These are phyloP conservation scores for Phoma sp. DNA, from an alignment of 2,329 filamentous ascomycete species.

Conservation along the genomic window DNA sequence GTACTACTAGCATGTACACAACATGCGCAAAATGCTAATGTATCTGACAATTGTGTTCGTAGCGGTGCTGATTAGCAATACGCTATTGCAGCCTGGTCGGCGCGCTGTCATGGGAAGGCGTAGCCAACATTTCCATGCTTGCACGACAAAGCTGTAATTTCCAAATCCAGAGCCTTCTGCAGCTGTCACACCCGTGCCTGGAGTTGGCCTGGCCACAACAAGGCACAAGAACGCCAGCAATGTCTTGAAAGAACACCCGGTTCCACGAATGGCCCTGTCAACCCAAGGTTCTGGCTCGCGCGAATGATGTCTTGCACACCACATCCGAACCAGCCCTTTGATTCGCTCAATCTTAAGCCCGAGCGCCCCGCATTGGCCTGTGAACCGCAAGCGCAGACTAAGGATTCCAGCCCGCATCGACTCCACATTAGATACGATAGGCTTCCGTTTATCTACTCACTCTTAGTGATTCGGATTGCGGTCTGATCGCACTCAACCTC, in stretches of 20 bases:
- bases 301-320: conserved; percentile 43
- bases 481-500: conserved; percentile 1
- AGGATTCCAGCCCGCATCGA: neutral
- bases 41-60: neutral
- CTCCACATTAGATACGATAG: conserved; percentile 14
- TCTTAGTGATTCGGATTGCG: conserved; percentile 13
- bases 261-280: conserved; percentile 54
- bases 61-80: neutral
- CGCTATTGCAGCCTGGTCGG: neutral
- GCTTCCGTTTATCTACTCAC: neutral
- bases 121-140: conserved; percentile 1
- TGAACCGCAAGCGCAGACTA: conserved; percentile 6
- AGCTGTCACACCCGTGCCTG: conserved; percentile 19
- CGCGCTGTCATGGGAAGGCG: neutral
- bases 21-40: neutral
- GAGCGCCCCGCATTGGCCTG: conserved; percentile 10
- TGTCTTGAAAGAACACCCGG: conserved; percentile 20
- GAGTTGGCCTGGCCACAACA: conserved; percentile 15
- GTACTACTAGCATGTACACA: conserved; percentile 11
- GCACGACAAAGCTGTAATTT: conserved; percentile 8
- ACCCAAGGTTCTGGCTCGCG: conserved; percentile 57
- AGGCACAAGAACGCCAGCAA: conserved; percentile 15
- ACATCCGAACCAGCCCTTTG: conserved; percentile 53
- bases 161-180: conserved; percentile 14
- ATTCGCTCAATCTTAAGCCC: conserved; percentile 5